Percentiles rank a stretch among this genome's conserved stretches.
phyloP scores from a whole-genome alignment of 768 basidiomycete species.

The Russula olivacea region DNA sequence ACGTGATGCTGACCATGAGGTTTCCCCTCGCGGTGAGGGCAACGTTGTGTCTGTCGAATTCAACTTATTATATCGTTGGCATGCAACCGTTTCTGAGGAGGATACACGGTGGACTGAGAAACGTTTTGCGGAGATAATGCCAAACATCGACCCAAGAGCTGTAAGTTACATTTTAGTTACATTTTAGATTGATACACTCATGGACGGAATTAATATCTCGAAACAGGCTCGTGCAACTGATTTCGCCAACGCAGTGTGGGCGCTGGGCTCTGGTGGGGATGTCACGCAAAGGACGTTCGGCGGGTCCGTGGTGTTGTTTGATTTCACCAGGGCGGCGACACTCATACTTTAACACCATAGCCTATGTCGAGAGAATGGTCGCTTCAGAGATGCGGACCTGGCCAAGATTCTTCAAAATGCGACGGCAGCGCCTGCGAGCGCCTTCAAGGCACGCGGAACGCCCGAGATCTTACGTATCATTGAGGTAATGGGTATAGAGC shows the following conservation, averaged over 20 bases:
- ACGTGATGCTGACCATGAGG: conserved; percentile 45
- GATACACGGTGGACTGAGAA: conserved; percentile 12
- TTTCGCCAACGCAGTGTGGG: conserved; percentile 26
- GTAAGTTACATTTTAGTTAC: not conserved
- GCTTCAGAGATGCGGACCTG: conserved; percentile 58
- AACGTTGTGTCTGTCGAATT: conserved; percentile 77
- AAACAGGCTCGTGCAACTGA: conserved; percentile 33
- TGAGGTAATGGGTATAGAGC: conserved; percentile 64
- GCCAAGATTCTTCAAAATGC: conserved; percentile 58
- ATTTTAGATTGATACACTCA: not conserved
- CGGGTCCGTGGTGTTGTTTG: not conserved
- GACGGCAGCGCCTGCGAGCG: conserved; percentile 51
- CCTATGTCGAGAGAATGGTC: conserved; percentile 33
- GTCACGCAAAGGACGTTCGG: conserved; percentile 31
- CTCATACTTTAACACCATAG: conserved; percentile 16
- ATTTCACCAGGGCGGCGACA: not conserved
- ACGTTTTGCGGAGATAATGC: not conserved
- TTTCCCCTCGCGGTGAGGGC: conserved; percentile 62
- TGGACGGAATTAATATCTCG: conserved; percentile 6
- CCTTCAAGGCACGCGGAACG: conserved; percentile 64
- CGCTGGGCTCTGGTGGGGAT: conserved; percentile 28
- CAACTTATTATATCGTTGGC: conserved; percentile 44
- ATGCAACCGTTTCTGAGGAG: conserved; percentile 19
- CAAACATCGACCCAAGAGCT: conserved; percentile 4
- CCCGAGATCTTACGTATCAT: conserved; percentile 60